Evolutionary conservation across 176 grass and related monocot genomes (phyloP).

Genomic region (Carex parvula): DNA sequence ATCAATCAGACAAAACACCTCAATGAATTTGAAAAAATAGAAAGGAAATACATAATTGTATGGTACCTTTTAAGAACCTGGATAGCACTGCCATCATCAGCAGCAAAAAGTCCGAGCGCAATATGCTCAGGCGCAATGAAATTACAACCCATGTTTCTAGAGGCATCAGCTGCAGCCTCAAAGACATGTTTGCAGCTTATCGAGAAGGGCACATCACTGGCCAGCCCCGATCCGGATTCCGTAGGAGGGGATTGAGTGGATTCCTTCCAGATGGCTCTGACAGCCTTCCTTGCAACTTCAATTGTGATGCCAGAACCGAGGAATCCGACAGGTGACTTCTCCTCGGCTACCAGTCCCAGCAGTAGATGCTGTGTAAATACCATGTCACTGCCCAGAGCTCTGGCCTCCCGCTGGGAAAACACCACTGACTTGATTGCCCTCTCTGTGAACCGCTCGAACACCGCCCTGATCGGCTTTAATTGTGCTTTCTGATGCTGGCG

Average conservation of each 20-base stretch:
- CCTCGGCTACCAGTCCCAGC: conserved; percentile 84
- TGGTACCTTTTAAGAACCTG: conserved; percentile 68
- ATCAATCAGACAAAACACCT: background rate
- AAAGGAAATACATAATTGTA: background rate
- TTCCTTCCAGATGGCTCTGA: conserved; percentile 39
- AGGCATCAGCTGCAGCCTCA: conserved; percentile 51
- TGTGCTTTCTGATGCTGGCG: conserved; percentile 6
- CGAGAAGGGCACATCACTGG: conserved; percentile 71
- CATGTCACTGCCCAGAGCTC: conserved; percentile 49
- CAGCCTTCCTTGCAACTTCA: conserved; percentile 65
- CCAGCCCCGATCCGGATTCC: conserved; percentile 20
- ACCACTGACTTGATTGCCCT: conserved; percentile 67
- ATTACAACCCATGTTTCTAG: conserved; percentile 69
- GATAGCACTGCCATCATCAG: conserved; percentile 62
- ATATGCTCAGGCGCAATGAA: conserved; percentile 88
- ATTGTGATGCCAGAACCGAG: conserved; percentile 72
- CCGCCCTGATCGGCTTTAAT: conserved; percentile 34
- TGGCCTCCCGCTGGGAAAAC: conserved; percentile 76
- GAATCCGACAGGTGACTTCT: conserved; percentile 49
- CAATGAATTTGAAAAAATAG: conserved; percentile 2
- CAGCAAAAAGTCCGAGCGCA: conserved; percentile 62
- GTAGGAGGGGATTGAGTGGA: background rate
- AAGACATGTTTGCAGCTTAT: conserved; percentile 56
- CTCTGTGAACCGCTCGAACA: conserved; percentile 90
- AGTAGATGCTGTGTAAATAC: conserved; percentile 82